Base-by-base conservation (phyloP, 441 rosid species). In the Isatis lusitanica region DNA sequence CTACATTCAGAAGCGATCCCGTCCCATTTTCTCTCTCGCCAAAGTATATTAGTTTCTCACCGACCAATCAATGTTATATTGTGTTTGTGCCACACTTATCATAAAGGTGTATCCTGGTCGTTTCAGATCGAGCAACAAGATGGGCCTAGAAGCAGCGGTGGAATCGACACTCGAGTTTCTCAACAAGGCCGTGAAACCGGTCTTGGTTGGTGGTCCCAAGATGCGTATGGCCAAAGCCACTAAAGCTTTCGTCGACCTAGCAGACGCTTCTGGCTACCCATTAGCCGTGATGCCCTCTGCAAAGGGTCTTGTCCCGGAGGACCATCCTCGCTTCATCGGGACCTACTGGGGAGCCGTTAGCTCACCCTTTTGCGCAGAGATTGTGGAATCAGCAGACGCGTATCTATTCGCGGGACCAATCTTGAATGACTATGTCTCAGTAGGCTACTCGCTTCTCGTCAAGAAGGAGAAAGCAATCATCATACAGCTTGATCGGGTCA, bases 381-480 rank as follows among this genome's bases (percentile, higher is more conserved):
- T 55, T n/a, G 60, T 55, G 9, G 60, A 55, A 55, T 55, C 60
- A 55, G 38, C 60, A 13, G 60, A 55, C 21, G 60, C 60, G 0
- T 55, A 55, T 55, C 12, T 55, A 30, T 55, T 55, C 39, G 21
- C 4, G 0, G 60, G 60, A 55, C 60, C 60, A 30, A 30, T 55
- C 38, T 30, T 55, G 5, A 55, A 55, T 4, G 60, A 55, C 60
- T 55, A 55, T 17, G 21, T 8, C 60, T 55, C 60, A 4, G 60
- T 55, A n/a, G 60, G 60, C 11, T 55, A 55, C 60, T 55, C 60
- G 4, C 60, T 55, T 7, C 60, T 55, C 60, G 7, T 55, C 60
- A 55, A 55, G 39, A 55, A 55, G 21, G 60, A 55, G 60, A 55
- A 55, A 55, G 38, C 60, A 55, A 55, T 55, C 60, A 55, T 55